Evolutionary conservation across 306 rosid genomes (phyloP).

Genomic region (Gleditsia sinensis): DNA sequence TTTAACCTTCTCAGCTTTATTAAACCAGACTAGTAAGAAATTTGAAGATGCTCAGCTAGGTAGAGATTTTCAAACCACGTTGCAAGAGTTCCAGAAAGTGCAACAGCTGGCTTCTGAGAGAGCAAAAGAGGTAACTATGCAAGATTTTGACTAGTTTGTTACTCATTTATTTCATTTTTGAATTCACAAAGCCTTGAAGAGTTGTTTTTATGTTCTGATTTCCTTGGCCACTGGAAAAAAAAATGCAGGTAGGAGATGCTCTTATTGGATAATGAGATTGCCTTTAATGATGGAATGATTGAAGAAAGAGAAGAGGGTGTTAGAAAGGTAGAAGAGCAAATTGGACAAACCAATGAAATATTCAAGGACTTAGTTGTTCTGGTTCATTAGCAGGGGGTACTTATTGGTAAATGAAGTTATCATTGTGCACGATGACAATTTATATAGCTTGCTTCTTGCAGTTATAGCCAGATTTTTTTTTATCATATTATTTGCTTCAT

Average conservation of each 20-base stretch:
- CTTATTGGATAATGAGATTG: slow-evolving; percentile 62
- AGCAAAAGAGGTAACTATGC: slow-evolving; percentile 55
- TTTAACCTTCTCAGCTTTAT: background rate
- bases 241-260: slow-evolving; percentile 67
- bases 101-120: slow-evolving; percentile 78
- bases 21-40: slow-evolving; percentile 56
- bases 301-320: slow-evolving; percentile 86
- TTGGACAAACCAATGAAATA: slow-evolving; percentile 72
- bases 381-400: slow-evolving; percentile 78
- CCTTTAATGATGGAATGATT: slow-evolving; percentile 83
- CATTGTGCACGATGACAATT: slow-evolving; percentile 3
- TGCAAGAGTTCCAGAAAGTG: slow-evolving; percentile 78
- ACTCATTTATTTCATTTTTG: slow-evolving; percentile 9
- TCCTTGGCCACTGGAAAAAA: slow-evolving; percentile 31
- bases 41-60: slow-evolving; percentile 80
- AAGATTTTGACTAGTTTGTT: slow-evolving; percentile 4
- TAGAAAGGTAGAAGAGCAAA: slow-evolving; percentile 70
- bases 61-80: slow-evolving; percentile 76
- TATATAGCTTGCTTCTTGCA: slow-evolving; percentile 16
- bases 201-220: slow-evolving; percentile 22
- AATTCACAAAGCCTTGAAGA: background rate
- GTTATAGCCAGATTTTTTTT: slow-evolving; percentile 10
- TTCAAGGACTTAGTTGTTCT: slow-evolving; percentile 88
- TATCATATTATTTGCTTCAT: no score
- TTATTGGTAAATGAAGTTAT: slow-evolving; percentile 58